These are phyloP conservation scores for Poa pratensis DNA, from an alignment of 176 grass and related monocot genomes.

Conservation along the genomic window DNA sequence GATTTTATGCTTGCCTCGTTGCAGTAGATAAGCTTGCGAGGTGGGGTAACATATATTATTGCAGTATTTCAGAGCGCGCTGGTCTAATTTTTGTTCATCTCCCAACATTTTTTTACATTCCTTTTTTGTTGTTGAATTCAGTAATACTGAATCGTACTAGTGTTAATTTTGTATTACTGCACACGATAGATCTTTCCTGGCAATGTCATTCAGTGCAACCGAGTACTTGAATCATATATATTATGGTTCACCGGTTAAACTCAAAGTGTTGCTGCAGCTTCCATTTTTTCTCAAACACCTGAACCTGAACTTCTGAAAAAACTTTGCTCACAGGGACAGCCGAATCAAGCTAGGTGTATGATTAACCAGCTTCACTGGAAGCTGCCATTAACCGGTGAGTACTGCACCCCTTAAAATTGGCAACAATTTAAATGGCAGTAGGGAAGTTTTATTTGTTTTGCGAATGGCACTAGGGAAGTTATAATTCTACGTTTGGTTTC, in stretches of 20 bases:
- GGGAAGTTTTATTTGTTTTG: too few species aligned
- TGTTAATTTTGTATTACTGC: neutral
- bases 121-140: neutral
- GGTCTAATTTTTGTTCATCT: neutral
- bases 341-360: neutral
- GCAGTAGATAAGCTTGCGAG: neutral
- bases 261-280: neutral
- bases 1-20: neutral
- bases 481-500: neutral
- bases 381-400: neutral
- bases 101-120: neutral
- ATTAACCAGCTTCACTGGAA: neutral
- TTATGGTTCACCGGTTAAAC: neutral
- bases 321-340: conserved; percentile 25
- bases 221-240: neutral
- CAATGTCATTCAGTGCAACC: neutral
- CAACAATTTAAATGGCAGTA: neutral
- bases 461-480: neutral
- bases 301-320: neutral
- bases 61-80: neutral
- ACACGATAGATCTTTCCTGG: neutral
- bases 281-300: neutral
- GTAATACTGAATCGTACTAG: neutral
- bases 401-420: neutral
- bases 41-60: neutral